A percentile compares a stretch with the other conserved stretches of the same genome.
These are phyloP conservation scores for Anethum foeniculum DNA, from an alignment of 140 eudicot species.

Conservation along the genomic window DNA sequence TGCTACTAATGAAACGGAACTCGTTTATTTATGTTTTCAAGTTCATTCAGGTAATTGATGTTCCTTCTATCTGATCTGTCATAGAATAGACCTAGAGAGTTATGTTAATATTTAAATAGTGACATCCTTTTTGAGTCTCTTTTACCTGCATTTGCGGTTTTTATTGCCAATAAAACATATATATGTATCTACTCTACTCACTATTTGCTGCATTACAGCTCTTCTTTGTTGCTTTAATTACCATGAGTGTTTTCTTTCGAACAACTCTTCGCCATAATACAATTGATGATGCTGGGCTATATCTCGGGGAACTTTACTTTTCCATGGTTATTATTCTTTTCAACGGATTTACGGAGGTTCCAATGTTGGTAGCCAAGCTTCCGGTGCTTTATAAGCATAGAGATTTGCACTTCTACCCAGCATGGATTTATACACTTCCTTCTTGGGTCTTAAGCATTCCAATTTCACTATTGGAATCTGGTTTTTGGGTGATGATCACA, in stretches of 20 bases:
- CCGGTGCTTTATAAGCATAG: slow-evolving; percentile 95
- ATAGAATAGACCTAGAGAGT: neutral
- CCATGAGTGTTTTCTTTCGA: slow-evolving; percentile 90
- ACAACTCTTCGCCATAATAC: slow-evolving; percentile 67
- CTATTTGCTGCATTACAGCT: slow-evolving; percentile 53
- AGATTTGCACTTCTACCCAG: slow-evolving; percentile 90
- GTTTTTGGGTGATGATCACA: slow-evolving; percentile 87
- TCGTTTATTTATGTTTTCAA: slow-evolving; percentile 78
- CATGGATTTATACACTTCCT: slow-evolving; percentile 90
- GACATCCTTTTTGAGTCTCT: neutral
- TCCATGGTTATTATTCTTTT: slow-evolving; percentile 90
- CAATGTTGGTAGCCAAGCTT: slow-evolving; percentile 86
- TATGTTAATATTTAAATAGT: neutral
- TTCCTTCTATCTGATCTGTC: neutral
- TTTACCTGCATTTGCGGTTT: neutral
- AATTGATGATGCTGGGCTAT: slow-evolving; percentile 82
- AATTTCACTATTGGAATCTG: slow-evolving; percentile 84
- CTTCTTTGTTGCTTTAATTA: slow-evolving; percentile 62
- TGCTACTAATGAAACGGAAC: slow-evolving; percentile 83
- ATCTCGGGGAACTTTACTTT: slow-evolving; percentile 84
- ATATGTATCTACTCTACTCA: slow-evolving; percentile 13
- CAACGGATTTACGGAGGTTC: slow-evolving; percentile 95
- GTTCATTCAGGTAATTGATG: slow-evolving; percentile 63
- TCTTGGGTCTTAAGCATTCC: slow-evolving; percentile 95
- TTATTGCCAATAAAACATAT: neutral